Evolutionary conservation across 2,329 filamentous ascomycete species (phyloP).

Genomic region (Aureobasidium sp.): DNA sequence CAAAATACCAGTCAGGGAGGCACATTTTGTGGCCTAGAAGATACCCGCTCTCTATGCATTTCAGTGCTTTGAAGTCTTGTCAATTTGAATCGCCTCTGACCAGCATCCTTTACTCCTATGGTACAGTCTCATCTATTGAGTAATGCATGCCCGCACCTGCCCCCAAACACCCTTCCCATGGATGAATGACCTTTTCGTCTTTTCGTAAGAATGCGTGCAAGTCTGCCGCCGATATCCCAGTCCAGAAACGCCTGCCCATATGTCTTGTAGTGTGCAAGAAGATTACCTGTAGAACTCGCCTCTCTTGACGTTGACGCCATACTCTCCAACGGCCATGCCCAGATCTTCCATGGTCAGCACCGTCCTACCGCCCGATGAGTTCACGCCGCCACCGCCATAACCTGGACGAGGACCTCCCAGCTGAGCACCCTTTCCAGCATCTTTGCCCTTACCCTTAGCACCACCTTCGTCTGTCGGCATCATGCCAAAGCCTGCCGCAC

Average conservation of each 20-base stretch:
- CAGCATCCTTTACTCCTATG: neutral
- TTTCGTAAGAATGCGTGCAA: conserved; percentile 5
- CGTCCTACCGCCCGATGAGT: conserved; percentile 81
- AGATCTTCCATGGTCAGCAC: conserved; percentile 98
- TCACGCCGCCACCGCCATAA: conserved; percentile 77
- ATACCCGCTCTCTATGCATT: neutral
- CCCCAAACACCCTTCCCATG: neutral
- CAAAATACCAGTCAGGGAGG: neutral
- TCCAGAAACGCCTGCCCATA: neutral
- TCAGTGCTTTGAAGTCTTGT: neutral
- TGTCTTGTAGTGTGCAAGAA: neutral
- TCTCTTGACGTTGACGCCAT: conserved; percentile 94
- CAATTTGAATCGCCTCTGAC: neutral
- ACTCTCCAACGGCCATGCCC: conserved; percentile 96
- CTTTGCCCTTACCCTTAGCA: conserved; percentile 39
- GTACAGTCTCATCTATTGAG: conserved; percentile 8
- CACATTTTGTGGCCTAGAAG: neutral
- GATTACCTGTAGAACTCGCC: conserved; percentile 87
- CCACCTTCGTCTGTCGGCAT: conserved; percentile 43
- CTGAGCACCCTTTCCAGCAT: conserved; percentile 33
- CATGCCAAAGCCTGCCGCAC: conserved; percentile 64
- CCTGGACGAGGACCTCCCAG: conserved; percentile 44
- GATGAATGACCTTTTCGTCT: conserved; percentile 6
- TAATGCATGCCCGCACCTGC: neutral
- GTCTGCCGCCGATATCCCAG: neutral